Percentiles rank a stretch among this genome's conserved stretches.
Conservation (phyloP, 495 filamentous ascomycete genomes). For the Bathelium albidoporum region DNA sequence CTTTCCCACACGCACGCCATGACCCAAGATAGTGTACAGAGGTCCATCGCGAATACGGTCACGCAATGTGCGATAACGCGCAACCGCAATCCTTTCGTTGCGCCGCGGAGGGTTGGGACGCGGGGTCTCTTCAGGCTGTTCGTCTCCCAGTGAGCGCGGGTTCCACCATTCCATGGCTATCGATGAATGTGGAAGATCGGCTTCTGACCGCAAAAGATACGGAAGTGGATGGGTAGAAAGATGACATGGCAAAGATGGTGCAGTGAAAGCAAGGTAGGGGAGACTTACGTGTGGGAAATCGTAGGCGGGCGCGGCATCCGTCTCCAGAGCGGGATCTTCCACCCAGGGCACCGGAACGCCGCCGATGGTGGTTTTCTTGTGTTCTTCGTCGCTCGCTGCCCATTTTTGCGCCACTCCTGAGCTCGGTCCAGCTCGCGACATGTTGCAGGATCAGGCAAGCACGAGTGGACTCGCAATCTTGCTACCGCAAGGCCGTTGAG, state of each 20-base stretch:
- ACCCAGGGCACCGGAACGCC: conserved; percentile 29
- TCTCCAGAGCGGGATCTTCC: conserved; percentile 24
- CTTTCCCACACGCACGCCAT: conserved; percentile 35
- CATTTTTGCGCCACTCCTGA: conserved; percentile 13
- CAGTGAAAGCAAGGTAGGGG: neutral
- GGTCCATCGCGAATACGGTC: conserved; percentile 47
- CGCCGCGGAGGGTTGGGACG: conserved; percentile 23
- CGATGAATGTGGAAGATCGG: neutral
- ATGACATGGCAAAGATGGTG: neutral
- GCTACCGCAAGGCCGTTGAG: neutral
- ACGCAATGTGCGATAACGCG: conserved; percentile 40
- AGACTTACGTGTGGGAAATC: neutral
- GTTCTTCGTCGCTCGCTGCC: neutral
- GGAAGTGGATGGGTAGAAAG: neutral
- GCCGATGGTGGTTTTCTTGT: conserved; percentile 11
- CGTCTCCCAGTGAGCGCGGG: neutral
- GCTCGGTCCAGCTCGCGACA: conserved; percentile 23
- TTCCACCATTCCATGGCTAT: neutral
- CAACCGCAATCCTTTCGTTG: conserved; percentile 28
- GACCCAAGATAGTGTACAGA: conserved; percentile 46
- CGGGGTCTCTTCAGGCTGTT: conserved; percentile 9
- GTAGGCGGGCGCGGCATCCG: neutral
- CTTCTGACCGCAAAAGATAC: neutral
- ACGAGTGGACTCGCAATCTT: neutral
- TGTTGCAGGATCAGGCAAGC: conserved; percentile 1